These are phyloP conservation scores for Chimonanthus praecox DNA, from an alignment of 164 flowering plant genomes.

Conservation along the genomic window DNA sequence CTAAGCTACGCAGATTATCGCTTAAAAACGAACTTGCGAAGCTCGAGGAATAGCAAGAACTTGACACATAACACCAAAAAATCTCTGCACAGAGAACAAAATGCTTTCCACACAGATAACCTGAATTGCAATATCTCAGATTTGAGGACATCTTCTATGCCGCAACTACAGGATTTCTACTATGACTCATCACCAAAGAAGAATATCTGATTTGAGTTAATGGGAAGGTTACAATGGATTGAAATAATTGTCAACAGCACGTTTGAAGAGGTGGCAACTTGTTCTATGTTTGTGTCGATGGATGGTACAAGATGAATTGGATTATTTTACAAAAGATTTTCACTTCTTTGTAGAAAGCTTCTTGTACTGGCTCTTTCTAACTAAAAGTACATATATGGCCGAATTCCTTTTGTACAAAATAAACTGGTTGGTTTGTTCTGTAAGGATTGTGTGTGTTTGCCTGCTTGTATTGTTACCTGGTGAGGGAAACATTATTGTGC, in stretches of 20 bases:
- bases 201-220: constrained; percentile 54
- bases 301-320: background rate
- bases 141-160: constrained; percentile 16
- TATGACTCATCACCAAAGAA: constrained; percentile 44
- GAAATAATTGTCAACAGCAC: background rate
- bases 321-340: too few relatives aligned
- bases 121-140: constrained; percentile 23
- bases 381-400: background rate
- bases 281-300: background rate
- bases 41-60: constrained; percentile 19
- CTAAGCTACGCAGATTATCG: constrained; percentile 38
- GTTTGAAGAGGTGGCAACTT: background rate
- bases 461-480: too few relatives aligned
- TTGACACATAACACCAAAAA: constrained; percentile 14
- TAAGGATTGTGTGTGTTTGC: too few relatives aligned
- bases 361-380: background rate
- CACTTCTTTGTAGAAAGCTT: background rate
- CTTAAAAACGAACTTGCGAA: constrained; percentile 28
- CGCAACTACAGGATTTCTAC: constrained; percentile 35
- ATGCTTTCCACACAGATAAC: constrained; percentile 15
- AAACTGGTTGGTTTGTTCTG: too few relatives aligned
- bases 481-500: too few relatives aligned
- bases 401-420: background rate
- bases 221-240: background rate
- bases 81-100: constrained; percentile 9